These are phyloP conservation scores for Sclerotinia trifoliorum DNA, from an alignment of 2,329 filamentous ascomycete species.

Conservation along the genomic window DNA sequence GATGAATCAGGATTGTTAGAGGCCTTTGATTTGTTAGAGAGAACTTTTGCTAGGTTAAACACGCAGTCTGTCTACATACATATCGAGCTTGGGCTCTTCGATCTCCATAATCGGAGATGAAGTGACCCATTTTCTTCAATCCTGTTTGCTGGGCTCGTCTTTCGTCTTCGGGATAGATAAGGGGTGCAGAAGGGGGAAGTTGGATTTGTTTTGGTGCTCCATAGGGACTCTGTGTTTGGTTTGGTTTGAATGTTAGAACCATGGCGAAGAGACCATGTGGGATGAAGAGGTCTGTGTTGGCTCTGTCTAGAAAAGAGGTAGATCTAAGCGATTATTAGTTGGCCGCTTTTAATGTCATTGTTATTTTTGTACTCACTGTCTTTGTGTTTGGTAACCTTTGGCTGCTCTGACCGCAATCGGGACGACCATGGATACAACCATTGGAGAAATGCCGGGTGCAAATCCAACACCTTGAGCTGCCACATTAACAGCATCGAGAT, in stretches of 20 bases:
- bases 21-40: not conserved
- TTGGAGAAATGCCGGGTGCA: slow-evolving; percentile 42
- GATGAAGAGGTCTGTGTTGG: slow-evolving; percentile 55
- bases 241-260: slow-evolving; percentile 52
- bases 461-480: slow-evolving; percentile 43
- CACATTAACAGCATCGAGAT: slow-evolving; percentile 45
- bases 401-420: slow-evolving; percentile 44
- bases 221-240: slow-evolving; percentile 22
- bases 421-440: slow-evolving; percentile 45
- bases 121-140: slow-evolving; percentile 42
- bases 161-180: slow-evolving; percentile 2
- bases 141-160: slow-evolving; percentile 26
- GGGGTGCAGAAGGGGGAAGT: slow-evolving; percentile 1
- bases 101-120: slow-evolving; percentile 26
- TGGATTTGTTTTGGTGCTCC: not conserved
- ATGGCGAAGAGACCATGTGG: slow-evolving; percentile 54
- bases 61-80: slow-evolving; percentile 3
- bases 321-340: slow-evolving; percentile 24
- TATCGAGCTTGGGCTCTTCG: slow-evolving; percentile 23
- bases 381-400: slow-evolving; percentile 36
- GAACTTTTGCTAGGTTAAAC: accelerated
- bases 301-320: slow-evolving; percentile 53
- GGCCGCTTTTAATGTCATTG: not conserved
- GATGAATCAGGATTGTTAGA: not conserved
- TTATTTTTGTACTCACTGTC: slow-evolving; percentile 15